Conservation (phyloP, 805 yeast genomes). For the Ogataea sp. region DNA sequence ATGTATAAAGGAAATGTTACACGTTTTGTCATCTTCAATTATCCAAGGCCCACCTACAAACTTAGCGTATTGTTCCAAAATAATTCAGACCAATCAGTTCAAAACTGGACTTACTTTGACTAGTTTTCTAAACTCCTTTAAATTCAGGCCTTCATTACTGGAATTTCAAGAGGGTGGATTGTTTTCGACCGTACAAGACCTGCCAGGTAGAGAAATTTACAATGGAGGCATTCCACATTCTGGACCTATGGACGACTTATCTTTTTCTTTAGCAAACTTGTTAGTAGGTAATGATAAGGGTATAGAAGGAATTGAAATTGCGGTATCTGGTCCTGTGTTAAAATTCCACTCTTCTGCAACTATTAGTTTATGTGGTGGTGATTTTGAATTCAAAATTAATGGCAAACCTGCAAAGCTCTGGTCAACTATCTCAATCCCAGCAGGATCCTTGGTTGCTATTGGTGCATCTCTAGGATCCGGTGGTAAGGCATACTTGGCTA, state of each 20-base stretch:
- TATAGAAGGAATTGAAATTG: constrained; percentile 18
- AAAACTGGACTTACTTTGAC: constrained; percentile 14
- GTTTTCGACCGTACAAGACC: constrained; percentile 46
- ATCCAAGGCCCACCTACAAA: constrained; percentile 22
- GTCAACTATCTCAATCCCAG: constrained; percentile 14
- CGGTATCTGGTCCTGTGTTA: constrained; percentile 18
- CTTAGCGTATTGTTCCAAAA: constrained; percentile 15
- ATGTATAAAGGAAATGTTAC: constrained; percentile 14
- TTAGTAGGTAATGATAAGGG: constrained; percentile 15
- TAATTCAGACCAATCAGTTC: constrained; percentile 11
- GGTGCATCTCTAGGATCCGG: constrained; percentile 13
- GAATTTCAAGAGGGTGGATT: constrained; percentile 33
- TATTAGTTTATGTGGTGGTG: constrained; percentile 18
- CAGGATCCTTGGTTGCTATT: constrained; percentile 14
- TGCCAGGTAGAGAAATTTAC: constrained; percentile 22
- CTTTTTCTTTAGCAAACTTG: constrained; percentile 19
- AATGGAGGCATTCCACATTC: constrained; percentile 20
- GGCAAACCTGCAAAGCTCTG: constrained; percentile 13
- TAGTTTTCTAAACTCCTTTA: constrained; percentile 12
- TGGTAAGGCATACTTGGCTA: constrained; percentile 18
- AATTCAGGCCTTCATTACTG: constrained; percentile 14
- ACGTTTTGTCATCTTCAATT: constrained; percentile 10
- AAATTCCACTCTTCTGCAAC: constrained; percentile 17
- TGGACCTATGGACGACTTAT: constrained; percentile 21
- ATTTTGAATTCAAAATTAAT: constrained; percentile 11